These are phyloP conservation scores for Parmelia sp. DNA, from an alignment of 495 filamentous ascomycete genomes.

Conservation along the genomic window DNA sequence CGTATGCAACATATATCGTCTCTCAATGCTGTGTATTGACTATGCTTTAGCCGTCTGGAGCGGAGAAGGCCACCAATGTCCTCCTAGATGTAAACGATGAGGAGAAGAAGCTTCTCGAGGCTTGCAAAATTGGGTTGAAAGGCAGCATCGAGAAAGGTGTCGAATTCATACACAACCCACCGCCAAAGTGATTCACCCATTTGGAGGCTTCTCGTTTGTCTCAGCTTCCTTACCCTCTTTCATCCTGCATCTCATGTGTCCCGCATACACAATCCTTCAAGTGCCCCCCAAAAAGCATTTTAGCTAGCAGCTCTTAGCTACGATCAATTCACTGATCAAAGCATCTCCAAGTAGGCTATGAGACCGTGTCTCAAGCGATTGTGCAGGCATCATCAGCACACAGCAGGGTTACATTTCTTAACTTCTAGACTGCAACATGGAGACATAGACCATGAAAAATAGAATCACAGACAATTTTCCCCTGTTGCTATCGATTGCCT, in stretches of 20 bases:
- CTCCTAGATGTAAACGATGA: conserved; percentile 64
- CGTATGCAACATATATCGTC: conserved; percentile 31
- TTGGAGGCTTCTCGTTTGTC: conserved; percentile 14
- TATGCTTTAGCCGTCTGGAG: conserved; percentile 65
- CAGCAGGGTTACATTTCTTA: conserved; percentile 1
- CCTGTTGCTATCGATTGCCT: neutral
- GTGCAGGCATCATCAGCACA: neutral
- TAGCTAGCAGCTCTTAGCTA: conserved; percentile 14
- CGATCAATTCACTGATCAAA: conserved; percentile 20
- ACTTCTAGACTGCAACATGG: neutral
- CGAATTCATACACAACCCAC: conserved; percentile 78
- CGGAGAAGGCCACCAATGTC: conserved; percentile 73
- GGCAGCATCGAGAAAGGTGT: conserved; percentile 92
- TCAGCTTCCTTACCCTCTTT: conserved; percentile 17
- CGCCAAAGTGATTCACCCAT: conserved; percentile 56
- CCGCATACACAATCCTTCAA: neutral
- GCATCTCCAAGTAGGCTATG: conserved; percentile 20
- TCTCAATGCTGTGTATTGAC: conserved; percentile 28
- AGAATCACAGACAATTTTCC: neutral
- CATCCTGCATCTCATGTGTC: neutral
- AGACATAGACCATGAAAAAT: neutral
- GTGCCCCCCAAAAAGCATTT: conserved; percentile 12
- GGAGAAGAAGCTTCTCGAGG: conserved; percentile 82
- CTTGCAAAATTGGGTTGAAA: conserved; percentile 66
- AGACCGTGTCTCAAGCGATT: neutral